These are phyloP conservation scores for Pelargonium citronellum DNA, from an alignment of 441 rosid genomes.

Conservation along the genomic window DNA sequence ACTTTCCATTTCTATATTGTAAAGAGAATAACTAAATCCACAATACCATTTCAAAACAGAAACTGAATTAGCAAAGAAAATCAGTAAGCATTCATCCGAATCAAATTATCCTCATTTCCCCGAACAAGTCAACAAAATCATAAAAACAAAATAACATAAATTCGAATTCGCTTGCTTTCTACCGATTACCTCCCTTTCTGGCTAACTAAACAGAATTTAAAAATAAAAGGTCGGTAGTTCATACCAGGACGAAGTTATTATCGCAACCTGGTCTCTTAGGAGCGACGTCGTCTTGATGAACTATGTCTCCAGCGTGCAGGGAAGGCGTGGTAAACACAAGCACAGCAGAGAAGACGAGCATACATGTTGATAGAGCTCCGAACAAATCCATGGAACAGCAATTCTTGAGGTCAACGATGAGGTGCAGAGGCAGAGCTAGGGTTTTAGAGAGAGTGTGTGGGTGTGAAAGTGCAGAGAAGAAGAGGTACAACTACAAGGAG, in stretches of 20 bases:
- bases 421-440: conserved; percentile 4
- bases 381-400: conserved; percentile 17
- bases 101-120: too few relatives aligned
- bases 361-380: not conserved
- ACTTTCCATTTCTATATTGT: not conserved
- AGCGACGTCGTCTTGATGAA: conserved; percentile 44
- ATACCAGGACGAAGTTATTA: conserved; percentile 53
- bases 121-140: not conserved
- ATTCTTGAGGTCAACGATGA: not conserved
- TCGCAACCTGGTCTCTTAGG: conserved; percentile 50
- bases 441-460: conserved; percentile 15
- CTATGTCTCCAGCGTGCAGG: conserved; percentile 50
- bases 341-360: conserved; percentile 16
- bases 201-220: not conserved
- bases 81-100: too few relatives aligned
- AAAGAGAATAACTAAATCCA: not conserved
- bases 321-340: conserved; percentile 24
- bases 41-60: not conserved
- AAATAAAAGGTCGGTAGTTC: not conserved
- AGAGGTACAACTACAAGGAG: not conserved
- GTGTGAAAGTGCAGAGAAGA: not conserved
- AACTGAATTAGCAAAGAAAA: not conserved
- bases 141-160: not conserved
- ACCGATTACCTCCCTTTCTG: not conserved
- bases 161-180: not conserved